phyloP scores from a whole-genome alignment of 345 rosid species.

The Linum lewisii region DNA sequence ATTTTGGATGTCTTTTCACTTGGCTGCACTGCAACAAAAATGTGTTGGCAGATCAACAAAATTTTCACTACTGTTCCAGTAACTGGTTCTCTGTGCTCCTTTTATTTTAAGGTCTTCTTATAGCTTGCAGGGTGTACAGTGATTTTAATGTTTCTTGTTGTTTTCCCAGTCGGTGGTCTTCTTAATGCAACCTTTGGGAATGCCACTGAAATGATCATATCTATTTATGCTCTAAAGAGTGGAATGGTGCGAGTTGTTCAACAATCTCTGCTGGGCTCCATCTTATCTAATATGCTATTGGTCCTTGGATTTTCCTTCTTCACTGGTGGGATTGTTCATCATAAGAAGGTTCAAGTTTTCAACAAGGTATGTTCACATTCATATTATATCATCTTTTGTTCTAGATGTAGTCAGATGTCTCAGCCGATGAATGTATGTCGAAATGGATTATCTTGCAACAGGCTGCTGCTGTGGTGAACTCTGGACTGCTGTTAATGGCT shows the following conservation, averaged over 20 bases:
- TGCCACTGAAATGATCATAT: slow-evolving; percentile 47
- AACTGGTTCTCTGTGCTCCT: not conserved
- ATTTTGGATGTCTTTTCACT: not conserved
- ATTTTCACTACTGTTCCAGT: not conserved
- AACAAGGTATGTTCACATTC: slow-evolving; percentile 21
- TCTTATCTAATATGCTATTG: slow-evolving; percentile 47
- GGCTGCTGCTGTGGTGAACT: slow-evolving; percentile 36
- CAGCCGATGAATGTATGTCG: not conserved
- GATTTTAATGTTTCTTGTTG: not conserved
- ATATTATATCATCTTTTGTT: not conserved
- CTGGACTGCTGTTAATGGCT: slow-evolving; percentile 40
- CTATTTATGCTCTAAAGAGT: slow-evolving; percentile 30
- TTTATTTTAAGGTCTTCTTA: not conserved
- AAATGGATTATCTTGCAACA: slow-evolving; percentile 13
- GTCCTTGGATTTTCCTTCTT: slow-evolving; percentile 50
- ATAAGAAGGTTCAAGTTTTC: slow-evolving; percentile 34
- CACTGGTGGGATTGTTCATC: slow-evolving; percentile 35
- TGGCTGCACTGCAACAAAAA: too few species aligned
- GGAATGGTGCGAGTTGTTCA: slow-evolving; percentile 46
- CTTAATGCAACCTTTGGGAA: slow-evolving; percentile 44
- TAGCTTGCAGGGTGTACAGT: not conserved
- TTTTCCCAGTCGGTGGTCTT: slow-evolving; percentile 41
- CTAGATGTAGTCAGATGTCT: too few species aligned
- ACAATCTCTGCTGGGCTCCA: slow-evolving; percentile 42
- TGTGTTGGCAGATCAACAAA: not conserved